Base-by-base conservation (phyloP, 164 flowering plant species). In the Malania oleifera region DNA sequence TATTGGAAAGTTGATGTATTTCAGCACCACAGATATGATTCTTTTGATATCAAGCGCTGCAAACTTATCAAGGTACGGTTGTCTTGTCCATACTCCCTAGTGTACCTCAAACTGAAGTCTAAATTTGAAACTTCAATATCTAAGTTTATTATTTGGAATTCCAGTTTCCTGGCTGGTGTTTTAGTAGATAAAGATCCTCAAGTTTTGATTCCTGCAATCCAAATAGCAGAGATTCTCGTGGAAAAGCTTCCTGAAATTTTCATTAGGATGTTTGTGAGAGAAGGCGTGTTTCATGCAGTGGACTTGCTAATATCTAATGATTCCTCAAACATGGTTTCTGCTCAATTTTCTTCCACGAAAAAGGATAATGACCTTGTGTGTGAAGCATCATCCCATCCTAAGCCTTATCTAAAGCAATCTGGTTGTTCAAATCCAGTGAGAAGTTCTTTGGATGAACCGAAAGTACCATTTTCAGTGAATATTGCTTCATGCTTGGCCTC, bases 131-230 rank as follows among this genome's bases (percentile, higher is more conserved):
- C 57, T n/a, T n/a, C n/a, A n/a, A n/a, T 54, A 24, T 26, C 28
- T 24, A 23, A 19, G 22, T 54, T 54, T 64, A n/a, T 62, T 51
- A 28, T 55, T 52, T 67, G 37, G 35, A 64, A 34, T 56, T n/a
- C 19, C 61, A 90, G 99, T 76, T 93, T 90, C 75, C 74, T 90
- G 65, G 95, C 96, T 64, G 99, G 99, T 68, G 83, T 90, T 59
- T 76, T 93, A 54, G 97, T 96, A n/a, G 90, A 93, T 91, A 93
- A 90, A 72, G 99, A 93, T 79, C 95, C 95, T 3, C 95, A 81
- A 73, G 96, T 88, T 23, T 65, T 93, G 70, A 75, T 93, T 73
- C 99, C 97, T 40, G 82, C 99, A 52, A 87, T 93, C 25, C 95
- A 90, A 73, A 85, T 93, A 67, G 84, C 99, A 17, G 92, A 85